These are phyloP conservation scores for Barbarea vulgaris DNA, from an alignment of 345 rosid species.

Conservation along the genomic window DNA sequence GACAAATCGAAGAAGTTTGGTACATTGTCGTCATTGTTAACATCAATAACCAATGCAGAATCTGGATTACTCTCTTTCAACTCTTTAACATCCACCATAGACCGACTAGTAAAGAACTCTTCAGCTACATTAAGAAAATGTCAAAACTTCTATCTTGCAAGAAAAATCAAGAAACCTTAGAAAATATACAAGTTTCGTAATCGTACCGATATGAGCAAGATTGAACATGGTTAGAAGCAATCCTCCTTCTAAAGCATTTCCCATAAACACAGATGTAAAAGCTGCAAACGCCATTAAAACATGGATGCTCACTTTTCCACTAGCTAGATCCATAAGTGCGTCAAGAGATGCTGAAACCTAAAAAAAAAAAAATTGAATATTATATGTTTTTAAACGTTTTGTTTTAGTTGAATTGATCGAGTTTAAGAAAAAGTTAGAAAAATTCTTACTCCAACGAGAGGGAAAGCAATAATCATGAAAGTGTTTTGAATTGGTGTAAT, in stretches of 20 bases:
- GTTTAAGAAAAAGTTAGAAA: not conserved
- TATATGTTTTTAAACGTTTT: not conserved
- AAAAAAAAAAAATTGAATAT: not conserved
- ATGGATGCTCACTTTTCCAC: constrained; percentile 90
- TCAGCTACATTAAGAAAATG: constrained; percentile 56
- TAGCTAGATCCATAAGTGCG: constrained; percentile 77
- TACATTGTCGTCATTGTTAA: constrained; percentile 53
- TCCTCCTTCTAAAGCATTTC: constrained; percentile 86
- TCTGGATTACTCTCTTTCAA: constrained; percentile 84
- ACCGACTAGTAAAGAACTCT: constrained; percentile 81
- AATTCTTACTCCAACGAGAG: constrained; percentile 72
- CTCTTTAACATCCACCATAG: constrained; percentile 86
- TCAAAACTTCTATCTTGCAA: not conserved
- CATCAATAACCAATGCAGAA: constrained; percentile 64
- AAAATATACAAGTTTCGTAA: constrained; percentile 1
- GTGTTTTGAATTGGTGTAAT: constrained; percentile 63
- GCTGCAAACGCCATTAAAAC: constrained; percentile 93
- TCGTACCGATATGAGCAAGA: constrained; percentile 80
- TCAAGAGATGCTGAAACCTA: constrained; percentile 88
- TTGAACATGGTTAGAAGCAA: constrained; percentile 91
- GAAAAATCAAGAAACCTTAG: not conserved
- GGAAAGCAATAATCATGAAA: constrained; percentile 67
- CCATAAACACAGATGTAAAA: constrained; percentile 87
- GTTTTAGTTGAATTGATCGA: not conserved
- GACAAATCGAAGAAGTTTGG: constrained; percentile 71